Percentiles rank a stretch among this genome's conserved stretches.
phyloP scores from a whole-genome alignment of 768 basidiomycete species.

The Lactarius tabidus region DNA sequence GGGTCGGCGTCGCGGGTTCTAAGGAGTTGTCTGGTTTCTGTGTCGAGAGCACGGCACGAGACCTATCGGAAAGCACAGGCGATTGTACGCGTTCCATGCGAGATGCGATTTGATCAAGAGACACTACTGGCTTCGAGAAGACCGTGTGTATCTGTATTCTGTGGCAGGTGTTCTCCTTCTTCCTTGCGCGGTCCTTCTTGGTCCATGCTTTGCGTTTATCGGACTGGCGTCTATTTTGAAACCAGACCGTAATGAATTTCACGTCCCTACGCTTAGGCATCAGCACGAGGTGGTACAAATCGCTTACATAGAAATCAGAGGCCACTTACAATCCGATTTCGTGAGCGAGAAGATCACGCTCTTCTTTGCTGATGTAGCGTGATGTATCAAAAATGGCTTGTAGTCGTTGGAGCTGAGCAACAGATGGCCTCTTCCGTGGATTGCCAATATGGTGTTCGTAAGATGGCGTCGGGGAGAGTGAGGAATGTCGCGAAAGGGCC shows the following conservation, averaged over 20 bases:
- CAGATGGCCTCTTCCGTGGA: constrained; percentile 11
- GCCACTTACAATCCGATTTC: constrained; percentile 12
- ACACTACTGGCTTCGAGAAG: constrained; percentile 28
- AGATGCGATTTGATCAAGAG: constrained; percentile 58
- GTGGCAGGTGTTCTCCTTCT: constrained; percentile 20
- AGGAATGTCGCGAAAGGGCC: constrained; percentile 1
- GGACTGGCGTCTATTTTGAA: constrained; percentile 25
- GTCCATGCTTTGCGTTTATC: constrained; percentile 26
- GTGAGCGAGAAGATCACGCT: constrained; percentile 8
- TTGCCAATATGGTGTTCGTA: constrained; percentile 3
- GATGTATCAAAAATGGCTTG: constrained; percentile 15
- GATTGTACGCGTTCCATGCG: constrained; percentile 40
- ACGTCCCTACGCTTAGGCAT: constrained; percentile 11
- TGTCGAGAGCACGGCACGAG: constrained; percentile 19
- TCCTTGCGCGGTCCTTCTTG: constrained; percentile 21
- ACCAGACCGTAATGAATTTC: constrained; percentile 25
- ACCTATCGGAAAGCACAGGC: neutral
- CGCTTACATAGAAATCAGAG: no score
- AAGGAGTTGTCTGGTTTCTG: constrained; percentile 17
- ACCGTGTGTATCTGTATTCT: constrained; percentile 18
- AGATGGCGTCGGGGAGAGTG: constrained; percentile 8
- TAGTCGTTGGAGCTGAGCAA: constrained; percentile 14
- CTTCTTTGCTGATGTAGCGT: constrained; percentile 15
- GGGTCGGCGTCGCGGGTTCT: constrained; percentile 5
- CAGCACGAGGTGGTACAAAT: neutral